Conservation (phyloP, 2,329 filamentous ascomycete species). For the Cryoendolithus antarcticus region DNA sequence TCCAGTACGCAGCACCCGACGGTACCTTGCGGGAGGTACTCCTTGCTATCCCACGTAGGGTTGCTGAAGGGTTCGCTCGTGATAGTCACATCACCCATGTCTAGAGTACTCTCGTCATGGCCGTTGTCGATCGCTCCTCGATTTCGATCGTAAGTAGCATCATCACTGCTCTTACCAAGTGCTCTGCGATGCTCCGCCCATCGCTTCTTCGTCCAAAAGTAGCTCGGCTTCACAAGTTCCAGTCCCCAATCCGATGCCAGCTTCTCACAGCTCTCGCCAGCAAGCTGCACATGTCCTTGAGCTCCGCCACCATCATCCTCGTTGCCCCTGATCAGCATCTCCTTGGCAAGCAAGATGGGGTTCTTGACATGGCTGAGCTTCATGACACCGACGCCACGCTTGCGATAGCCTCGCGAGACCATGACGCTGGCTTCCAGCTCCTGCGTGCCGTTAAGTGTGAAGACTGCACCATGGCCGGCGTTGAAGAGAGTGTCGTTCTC, state of each 20-base stretch:
- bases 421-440: slow-evolving; percentile 82
- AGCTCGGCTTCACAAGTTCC: slow-evolving; percentile 54
- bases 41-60: slow-evolving; percentile 45
- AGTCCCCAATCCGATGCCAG: slow-evolving; percentile 58
- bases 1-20: slow-evolving; percentile 75
- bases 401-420: slow-evolving; percentile 60
- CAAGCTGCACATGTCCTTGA: slow-evolving; percentile 58
- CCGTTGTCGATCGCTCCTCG: no score
- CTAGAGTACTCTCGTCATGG: no score
- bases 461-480: slow-evolving; percentile 71
- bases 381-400: slow-evolving; percentile 68
- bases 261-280: slow-evolving; percentile 54
- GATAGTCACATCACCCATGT: background rate
- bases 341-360: slow-evolving; percentile 60
- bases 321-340: slow-evolving; percentile 58
- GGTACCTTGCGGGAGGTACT: slow-evolving; percentile 71
- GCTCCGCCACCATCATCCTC: slow-evolving; percentile 46
- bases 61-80: slow-evolving; percentile 5
- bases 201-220: slow-evolving; percentile 66
- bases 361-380: slow-evolving; percentile 61
- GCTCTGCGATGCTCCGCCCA: slow-evolving; percentile 68
- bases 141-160: slow-evolving; percentile 2
- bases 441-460: slow-evolving; percentile 69
- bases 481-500: slow-evolving; percentile 80
- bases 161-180: slow-evolving; percentile 30